These are phyloP conservation scores for Paramecium sonneborni DNA, from an alignment of 73 alveolate species.

Conservation along the genomic window DNA sequence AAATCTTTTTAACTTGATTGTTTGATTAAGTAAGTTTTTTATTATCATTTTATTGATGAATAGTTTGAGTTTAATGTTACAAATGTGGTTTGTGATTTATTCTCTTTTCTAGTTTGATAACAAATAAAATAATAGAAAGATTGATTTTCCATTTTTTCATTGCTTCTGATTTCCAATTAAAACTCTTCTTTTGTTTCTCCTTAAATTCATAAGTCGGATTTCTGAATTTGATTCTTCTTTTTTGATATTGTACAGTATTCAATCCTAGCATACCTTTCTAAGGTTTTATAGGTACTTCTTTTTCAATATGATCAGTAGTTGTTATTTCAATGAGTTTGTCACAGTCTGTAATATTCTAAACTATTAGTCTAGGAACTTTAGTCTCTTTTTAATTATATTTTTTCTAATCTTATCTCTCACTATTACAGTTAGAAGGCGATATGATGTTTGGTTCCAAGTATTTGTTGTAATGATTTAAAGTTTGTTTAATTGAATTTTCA, in stretches of 20 bases:
- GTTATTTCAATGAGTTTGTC: not conserved
- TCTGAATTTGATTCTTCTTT: not conserved
- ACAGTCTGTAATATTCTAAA: not conserved
- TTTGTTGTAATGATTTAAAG: not conserved
- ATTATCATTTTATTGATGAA: not conserved
- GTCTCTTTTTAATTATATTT: not conserved
- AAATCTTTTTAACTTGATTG: not conserved
- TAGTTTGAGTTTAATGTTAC: not conserved
- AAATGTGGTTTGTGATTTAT: not conserved
- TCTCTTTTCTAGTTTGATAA: not conserved
- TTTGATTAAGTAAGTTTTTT: not conserved
- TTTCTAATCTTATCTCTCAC: not conserved
- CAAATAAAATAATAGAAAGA: not conserved
- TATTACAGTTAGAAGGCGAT: not conserved
- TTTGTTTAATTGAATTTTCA: not conserved
- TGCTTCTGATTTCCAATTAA: slow-evolving; percentile 1
- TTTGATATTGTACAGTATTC: not conserved
- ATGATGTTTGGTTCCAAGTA: not conserved
- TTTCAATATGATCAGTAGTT: not conserved
- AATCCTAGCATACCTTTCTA: not conserved
- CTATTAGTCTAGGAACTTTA: not conserved
- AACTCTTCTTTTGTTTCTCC: not conserved
- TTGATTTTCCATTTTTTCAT: slow-evolving; percentile 4
- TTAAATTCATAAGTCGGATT: not conserved
- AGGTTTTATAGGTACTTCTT: not conserved